A percentile compares a stretch with the other conserved stretches of the same genome.
These are phyloP conservation scores for Trichopus zeylanicus DNA, from an alignment of 116 monocot species.

Conservation along the genomic window DNA sequence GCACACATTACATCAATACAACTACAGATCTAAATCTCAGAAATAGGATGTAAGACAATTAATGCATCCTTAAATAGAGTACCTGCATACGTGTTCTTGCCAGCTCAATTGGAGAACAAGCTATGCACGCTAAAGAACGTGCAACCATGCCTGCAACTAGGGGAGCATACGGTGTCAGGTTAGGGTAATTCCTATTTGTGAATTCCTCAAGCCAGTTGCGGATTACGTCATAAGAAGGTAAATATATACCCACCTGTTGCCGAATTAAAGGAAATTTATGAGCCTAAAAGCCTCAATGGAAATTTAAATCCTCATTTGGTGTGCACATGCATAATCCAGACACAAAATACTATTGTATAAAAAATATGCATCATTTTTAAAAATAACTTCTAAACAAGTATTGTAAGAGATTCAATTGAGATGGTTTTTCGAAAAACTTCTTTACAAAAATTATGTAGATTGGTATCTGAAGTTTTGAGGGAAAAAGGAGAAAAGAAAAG, in stretches of 20 bases:
- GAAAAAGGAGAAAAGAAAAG: neutral
- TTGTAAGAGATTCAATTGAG: no score
- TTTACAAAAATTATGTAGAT: neutral
- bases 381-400: no score
- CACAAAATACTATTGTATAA: no score
- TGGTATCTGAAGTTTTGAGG: neutral
- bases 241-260: slow-evolving; percentile 85
- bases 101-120: slow-evolving; percentile 88
- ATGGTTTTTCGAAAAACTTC: no score
- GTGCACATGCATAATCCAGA: neutral
- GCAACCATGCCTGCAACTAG: slow-evolving; percentile 76
- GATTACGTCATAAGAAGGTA: slow-evolving; percentile 92
- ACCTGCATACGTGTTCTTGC: slow-evolving; percentile 97
- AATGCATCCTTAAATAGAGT: neutral
- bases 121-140: slow-evolving; percentile 80
- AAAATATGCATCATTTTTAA: no score
- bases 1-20: no score
- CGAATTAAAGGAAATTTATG: neutral
- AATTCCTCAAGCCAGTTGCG: slow-evolving; percentile 75
- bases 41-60: neutral
- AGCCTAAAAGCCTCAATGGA: neutral
- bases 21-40: neutral
- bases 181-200: slow-evolving; percentile 52
- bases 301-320: neutral
- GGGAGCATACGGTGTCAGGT: slow-evolving; percentile 76